Conservation (phyloP, 768 basidiomycete species). For the Suillus subluteus region DNA sequence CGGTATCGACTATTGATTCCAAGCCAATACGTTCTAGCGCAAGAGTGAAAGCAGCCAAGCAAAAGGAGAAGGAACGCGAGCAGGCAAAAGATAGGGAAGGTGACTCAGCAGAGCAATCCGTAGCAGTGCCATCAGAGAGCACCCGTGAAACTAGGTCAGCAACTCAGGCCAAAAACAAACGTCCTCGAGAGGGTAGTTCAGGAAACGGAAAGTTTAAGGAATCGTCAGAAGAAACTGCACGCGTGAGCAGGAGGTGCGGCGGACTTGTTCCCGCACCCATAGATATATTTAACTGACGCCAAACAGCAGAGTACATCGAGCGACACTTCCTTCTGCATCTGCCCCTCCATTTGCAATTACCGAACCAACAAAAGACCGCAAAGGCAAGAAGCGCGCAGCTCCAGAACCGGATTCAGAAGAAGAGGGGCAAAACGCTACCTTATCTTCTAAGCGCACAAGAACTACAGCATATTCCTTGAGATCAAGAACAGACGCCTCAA, state of each 20-base stretch:
- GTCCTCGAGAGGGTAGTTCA: slow-evolving; percentile 51
- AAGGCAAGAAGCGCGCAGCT: slow-evolving; percentile 92
- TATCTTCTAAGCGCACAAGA: slow-evolving; percentile 62
- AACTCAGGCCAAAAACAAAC: slow-evolving; percentile 46
- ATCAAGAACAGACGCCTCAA: slow-evolving; percentile 51
- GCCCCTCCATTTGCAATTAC: slow-evolving; percentile 63
- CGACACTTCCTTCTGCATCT: slow-evolving; percentile 45
- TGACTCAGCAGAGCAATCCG: slow-evolving; percentile 47
- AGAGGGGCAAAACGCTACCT: slow-evolving; percentile 51
- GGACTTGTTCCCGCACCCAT: slow-evolving; percentile 21
- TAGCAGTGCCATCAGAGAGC: slow-evolving; percentile 43
- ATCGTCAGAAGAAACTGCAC: slow-evolving; percentile 51
- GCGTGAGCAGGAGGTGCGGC: slow-evolving; percentile 66
- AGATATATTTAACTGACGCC: slow-evolving; percentile 27
- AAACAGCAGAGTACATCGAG: slow-evolving; percentile 60
- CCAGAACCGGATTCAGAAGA: slow-evolving; percentile 73
- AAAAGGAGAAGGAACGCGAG: slow-evolving; percentile 62
- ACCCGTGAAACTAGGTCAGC: slow-evolving; percentile 45
- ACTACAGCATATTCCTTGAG: slow-evolving; percentile 69
- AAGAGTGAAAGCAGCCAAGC: slow-evolving; percentile 74
- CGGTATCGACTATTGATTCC: slow-evolving; percentile 47
- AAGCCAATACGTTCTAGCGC: slow-evolving; percentile 74
- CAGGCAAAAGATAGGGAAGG: slow-evolving; percentile 59
- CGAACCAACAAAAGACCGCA: slow-evolving; percentile 75
- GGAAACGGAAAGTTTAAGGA: slow-evolving; percentile 72